A percentile compares a stretch with the other conserved stretches of the same genome.
These are phyloP conservation scores for Phytophthora quininea DNA, from an alignment of 352 stramenopile species.

Conservation along the genomic window DNA sequence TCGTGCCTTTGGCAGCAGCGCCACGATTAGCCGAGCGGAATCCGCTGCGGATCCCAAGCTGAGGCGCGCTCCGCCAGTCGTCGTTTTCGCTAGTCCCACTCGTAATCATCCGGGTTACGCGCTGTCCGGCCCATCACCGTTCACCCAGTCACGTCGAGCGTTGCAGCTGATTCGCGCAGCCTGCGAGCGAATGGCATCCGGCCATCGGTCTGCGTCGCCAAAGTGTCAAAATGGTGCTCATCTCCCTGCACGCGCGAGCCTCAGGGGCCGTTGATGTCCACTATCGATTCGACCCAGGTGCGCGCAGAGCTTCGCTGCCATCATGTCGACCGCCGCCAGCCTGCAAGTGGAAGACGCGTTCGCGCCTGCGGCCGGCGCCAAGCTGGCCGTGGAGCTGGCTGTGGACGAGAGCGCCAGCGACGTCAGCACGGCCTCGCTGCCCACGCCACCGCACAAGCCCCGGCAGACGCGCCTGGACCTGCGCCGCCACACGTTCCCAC, in stretches of 20 bases:
- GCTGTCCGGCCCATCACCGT: slow-evolving; percentile 8
- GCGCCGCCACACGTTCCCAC: slow-evolving; percentile 41
- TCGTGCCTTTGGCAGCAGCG: too few species aligned
- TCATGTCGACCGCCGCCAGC: slow-evolving; percentile 29
- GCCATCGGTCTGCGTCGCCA: too few species aligned
- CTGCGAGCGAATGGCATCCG: background rate
- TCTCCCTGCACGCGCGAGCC: too few species aligned
- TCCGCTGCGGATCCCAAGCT: too few species aligned
- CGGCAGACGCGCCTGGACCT: slow-evolving; percentile 20
- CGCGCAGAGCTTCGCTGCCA: slow-evolving; percentile 1
- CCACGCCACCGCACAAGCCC: slow-evolving; percentile 17
- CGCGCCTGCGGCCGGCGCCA: slow-evolving; percentile 7
- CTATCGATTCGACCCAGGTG: slow-evolving; percentile 12
- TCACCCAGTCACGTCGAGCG: slow-evolving; percentile 7
- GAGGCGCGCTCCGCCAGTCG: background rate
- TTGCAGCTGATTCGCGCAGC: slow-evolving; percentile 9
- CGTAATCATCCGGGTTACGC: slow-evolving; percentile 29
- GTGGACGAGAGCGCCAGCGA: slow-evolving; percentile 35
- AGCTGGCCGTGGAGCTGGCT: slow-evolving; percentile 19
- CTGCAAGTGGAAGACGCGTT: slow-evolving; percentile 43
- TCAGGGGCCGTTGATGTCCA: background rate
- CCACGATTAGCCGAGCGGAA: too few species aligned
- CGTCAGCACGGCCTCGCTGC: slow-evolving; percentile 35
- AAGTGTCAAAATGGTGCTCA: too few species aligned
- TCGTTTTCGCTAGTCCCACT: slow-evolving; percentile 18